Evolutionary conservation across 768 basidiomycete species (phyloP), one percentile per base, ranked within the genome.

Genomic region (Podaxis carcinomalis): DNA sequence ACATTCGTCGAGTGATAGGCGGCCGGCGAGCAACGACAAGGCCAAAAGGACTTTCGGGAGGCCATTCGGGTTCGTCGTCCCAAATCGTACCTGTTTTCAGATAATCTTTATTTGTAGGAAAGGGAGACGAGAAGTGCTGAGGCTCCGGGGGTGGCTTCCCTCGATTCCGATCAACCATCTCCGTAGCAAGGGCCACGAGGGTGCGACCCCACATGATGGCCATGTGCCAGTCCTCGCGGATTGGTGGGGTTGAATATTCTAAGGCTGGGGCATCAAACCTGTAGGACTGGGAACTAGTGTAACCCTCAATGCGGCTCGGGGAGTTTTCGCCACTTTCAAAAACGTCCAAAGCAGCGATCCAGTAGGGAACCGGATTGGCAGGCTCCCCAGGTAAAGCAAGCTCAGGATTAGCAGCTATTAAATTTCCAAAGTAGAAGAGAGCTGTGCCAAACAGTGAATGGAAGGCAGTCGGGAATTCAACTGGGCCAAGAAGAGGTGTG

Each of bases 261-360:
- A 9, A 16, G 4, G 44, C 3, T 23, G 37, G 25, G 11, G n/a
- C 16, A 9, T 37, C 42, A n/a, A 28, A 51, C 37, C 19, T 49
- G 21, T 46, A 53, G 21, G 42, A 2, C 46, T 5, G 9, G 25
- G 28, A 14, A 25, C 3, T 28, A 46, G n/a, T 28, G 9, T 35
- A 25, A 5, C 44, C 10, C 6, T 49, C 42, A 40, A 39, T 10
- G 19, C 52, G 52, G 14, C 59, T 61, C 0, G 86, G 86, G 5
- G 86, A 72, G 64, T 78, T 83, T 66, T 89, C 86, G 47, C 86
- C 87, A 5, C 81, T 83, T 72, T 88, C 85, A 65, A 90, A 87
- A 5, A 87, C 84, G 66, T 88, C 87, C 56, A 90, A 75, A 1
- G 88, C 85, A n/a, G 83, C 80, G 39, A 86, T 78, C 83, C 85